Evolutionary conservation across 805 yeast species (phyloP).

Genomic region (Priceomyces melissophilus): DNA sequence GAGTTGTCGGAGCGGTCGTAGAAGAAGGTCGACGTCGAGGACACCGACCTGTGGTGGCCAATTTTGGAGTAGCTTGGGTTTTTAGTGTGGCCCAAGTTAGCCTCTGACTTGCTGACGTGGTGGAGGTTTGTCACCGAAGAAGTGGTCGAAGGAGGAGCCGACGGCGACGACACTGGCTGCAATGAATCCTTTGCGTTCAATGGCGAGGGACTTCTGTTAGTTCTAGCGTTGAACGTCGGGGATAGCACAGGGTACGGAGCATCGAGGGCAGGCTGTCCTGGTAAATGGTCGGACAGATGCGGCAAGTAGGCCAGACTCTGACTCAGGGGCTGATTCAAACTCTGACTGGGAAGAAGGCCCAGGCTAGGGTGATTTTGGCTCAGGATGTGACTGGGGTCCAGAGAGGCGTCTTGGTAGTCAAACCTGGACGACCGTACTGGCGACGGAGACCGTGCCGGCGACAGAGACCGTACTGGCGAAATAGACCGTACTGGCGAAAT

Average conservation of each 20-base stretch:
- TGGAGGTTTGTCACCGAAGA: slow-evolving; percentile 34
- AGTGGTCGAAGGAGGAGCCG: slow-evolving; percentile 28
- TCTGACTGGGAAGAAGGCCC: too few species aligned
- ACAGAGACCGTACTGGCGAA: too few species aligned
- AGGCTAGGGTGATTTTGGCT: too few species aligned
- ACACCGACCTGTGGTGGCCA: slow-evolving; percentile 33
- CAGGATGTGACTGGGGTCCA: too few species aligned
- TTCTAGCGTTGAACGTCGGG: slow-evolving; percentile 1
- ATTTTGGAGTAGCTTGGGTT: slow-evolving; percentile 9
- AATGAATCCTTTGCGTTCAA: slow-evolving; percentile 9
- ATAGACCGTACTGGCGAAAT: too few species aligned
- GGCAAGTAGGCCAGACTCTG: too few species aligned
- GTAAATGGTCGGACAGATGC: too few species aligned
- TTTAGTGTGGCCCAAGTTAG: slow-evolving; percentile 18
- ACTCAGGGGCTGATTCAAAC: too few species aligned
- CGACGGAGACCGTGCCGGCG: too few species aligned
- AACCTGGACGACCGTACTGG: too few species aligned
- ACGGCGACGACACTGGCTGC: slow-evolving; percentile 14
- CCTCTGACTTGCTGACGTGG: slow-evolving; percentile 19
- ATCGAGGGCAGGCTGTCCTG: background rate
- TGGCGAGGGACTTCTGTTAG: slow-evolving; percentile 21
- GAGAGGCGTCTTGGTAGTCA: too few species aligned
- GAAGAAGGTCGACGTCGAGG: slow-evolving; percentile 37
- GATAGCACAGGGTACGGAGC: slow-evolving; percentile 18
- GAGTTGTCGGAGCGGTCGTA: slow-evolving; percentile 30